A percentile compares a stretch with the other conserved stretches of the same genome.
phyloP scores from a whole-genome alignment of 1,284 basidiomycete species.

The Ceratobasidium theobromae region DNA sequence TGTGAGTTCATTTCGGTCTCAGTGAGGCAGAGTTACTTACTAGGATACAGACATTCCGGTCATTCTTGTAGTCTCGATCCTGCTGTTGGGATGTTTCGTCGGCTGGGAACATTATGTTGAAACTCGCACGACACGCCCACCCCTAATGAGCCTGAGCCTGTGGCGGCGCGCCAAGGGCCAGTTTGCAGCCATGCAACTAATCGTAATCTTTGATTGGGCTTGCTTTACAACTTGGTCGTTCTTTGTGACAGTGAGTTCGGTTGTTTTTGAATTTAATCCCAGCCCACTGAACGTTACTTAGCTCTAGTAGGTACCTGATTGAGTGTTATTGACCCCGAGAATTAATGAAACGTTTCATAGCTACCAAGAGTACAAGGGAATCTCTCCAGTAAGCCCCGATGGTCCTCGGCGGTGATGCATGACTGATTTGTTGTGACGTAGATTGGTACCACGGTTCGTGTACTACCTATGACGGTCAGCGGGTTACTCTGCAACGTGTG shows the following conservation, averaged over 20 bases:
- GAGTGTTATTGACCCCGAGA: neutral
- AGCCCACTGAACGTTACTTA: conserved; percentile 37
- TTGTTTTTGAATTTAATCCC: neutral
- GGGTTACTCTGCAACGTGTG: conserved; percentile 67
- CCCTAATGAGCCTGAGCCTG: conserved; percentile 70
- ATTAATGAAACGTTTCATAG: conserved; percentile 15
- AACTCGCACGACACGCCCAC: conserved; percentile 51
- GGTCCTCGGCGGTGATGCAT: neutral
- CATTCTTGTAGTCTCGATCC: conserved; percentile 62
- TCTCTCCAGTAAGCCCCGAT: conserved; percentile 46
- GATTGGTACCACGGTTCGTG: conserved; percentile 70
- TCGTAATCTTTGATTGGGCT: conserved; percentile 68
- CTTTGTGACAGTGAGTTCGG: conserved; percentile 54
- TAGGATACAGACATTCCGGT: conserved; percentile 50
- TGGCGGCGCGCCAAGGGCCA: conserved; percentile 67
- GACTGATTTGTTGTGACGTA: neutral
- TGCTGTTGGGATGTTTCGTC: conserved; percentile 62
- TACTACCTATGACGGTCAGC: conserved; percentile 74
- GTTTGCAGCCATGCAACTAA: conserved; percentile 63
- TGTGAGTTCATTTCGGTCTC: conserved; percentile 64
- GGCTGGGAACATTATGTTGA: conserved; percentile 68
- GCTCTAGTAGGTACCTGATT: conserved; percentile 48
- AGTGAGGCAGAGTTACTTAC: neutral
- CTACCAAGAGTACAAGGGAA: conserved; percentile 62
- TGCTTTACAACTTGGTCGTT: conserved; percentile 50